phyloP scores from a whole-genome alignment of 1,139 yeast species.

The Taphrina wiesneri region DNA sequence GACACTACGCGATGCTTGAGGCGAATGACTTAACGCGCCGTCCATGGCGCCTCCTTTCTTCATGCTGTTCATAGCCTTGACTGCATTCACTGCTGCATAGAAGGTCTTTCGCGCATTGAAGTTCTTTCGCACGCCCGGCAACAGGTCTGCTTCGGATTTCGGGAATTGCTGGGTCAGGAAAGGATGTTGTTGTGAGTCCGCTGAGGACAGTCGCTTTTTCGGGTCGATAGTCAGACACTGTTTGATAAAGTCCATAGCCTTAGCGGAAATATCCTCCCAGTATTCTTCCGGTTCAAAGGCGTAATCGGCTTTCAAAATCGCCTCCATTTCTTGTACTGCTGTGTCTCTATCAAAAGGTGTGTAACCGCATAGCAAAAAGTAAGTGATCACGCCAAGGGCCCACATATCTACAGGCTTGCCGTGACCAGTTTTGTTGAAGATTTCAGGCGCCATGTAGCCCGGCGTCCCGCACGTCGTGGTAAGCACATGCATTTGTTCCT shows the following conservation, averaged over 20 bases:
- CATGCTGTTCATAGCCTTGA: constrained; percentile 34
- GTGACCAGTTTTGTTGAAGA: constrained; percentile 56
- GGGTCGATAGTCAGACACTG: constrained; percentile 57
- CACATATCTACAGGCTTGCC: constrained; percentile 65
- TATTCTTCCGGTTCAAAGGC: constrained; percentile 62
- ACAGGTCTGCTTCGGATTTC: constrained; percentile 42
- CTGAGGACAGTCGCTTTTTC: constrained; percentile 53
- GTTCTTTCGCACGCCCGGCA: constrained; percentile 46
- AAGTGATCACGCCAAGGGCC: constrained; percentile 74
- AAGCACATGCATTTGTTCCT: constrained; percentile 48
- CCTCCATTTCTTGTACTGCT: constrained; percentile 66
- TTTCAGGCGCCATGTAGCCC: constrained; percentile 76
- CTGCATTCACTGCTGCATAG: constrained; percentile 29
- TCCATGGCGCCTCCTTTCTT: constrained; percentile 44
- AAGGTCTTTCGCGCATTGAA: constrained; percentile 39
- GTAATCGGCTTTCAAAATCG: constrained; percentile 60
- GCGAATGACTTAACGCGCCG: constrained; percentile 46
- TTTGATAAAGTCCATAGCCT: constrained; percentile 61
- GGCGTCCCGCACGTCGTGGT: constrained; percentile 64
- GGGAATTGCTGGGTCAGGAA: constrained; percentile 46
- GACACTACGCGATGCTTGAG: constrained; percentile 40
- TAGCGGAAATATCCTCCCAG: constrained; percentile 57
- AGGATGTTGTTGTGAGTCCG: constrained; percentile 54
- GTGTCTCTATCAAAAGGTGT: constrained; percentile 79
- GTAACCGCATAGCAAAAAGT: constrained; percentile 71